A percentile compares a stretch with the other conserved stretches of the same genome.
phyloP scores from a whole-genome alignment of 192 early-diverging fungal genomes.

The Linnemannia zychae region DNA sequence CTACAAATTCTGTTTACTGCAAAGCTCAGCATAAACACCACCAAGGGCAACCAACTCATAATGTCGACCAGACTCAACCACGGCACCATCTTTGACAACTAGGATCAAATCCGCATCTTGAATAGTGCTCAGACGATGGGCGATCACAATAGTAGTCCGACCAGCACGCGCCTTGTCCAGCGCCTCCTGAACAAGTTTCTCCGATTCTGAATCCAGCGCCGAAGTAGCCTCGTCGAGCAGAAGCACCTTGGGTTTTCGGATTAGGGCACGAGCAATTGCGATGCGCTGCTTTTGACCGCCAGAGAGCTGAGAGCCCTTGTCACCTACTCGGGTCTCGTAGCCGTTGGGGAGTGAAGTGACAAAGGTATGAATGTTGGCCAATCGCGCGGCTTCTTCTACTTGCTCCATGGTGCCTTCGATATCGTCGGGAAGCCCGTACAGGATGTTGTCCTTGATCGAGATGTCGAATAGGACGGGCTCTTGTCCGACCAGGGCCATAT shows the following conservation, averaged over 20 bases:
- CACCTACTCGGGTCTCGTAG: slow-evolving; percentile 72
- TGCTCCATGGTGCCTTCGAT: slow-evolving; percentile 56
- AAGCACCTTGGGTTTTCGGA: slow-evolving; percentile 72
- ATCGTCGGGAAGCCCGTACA: slow-evolving; percentile 62
- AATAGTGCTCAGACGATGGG: slow-evolving; percentile 85
- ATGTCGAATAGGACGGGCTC: slow-evolving; percentile 54
- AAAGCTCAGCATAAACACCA: slow-evolving; percentile 68
- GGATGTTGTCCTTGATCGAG: slow-evolving; percentile 63
- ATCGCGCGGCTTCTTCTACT: slow-evolving; percentile 59
- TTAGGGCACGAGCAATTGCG: slow-evolving; percentile 77
- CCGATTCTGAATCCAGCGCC: slow-evolving; percentile 83
- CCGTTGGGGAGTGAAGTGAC: slow-evolving; percentile 62
- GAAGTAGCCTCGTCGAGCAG: slow-evolving; percentile 86
- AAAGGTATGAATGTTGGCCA: slow-evolving; percentile 69
- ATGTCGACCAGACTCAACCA: slow-evolving; percentile 81
- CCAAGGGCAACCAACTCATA: slow-evolving; percentile 68
- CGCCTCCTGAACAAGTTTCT: slow-evolving; percentile 81
- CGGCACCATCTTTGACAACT: slow-evolving; percentile 73
- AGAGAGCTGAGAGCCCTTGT: slow-evolving; percentile 68
- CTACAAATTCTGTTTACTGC: slow-evolving; percentile 72
- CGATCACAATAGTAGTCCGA: slow-evolving; percentile 80
- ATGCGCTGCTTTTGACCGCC: slow-evolving; percentile 80
- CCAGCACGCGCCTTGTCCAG: slow-evolving; percentile 75
- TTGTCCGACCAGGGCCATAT: slow-evolving; percentile 66
- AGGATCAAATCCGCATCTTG: slow-evolving; percentile 83